These are phyloP conservation scores for Royoungia palumana DNA, from an alignment of 768 basidiomycete genomes.

Conservation along the genomic window DNA sequence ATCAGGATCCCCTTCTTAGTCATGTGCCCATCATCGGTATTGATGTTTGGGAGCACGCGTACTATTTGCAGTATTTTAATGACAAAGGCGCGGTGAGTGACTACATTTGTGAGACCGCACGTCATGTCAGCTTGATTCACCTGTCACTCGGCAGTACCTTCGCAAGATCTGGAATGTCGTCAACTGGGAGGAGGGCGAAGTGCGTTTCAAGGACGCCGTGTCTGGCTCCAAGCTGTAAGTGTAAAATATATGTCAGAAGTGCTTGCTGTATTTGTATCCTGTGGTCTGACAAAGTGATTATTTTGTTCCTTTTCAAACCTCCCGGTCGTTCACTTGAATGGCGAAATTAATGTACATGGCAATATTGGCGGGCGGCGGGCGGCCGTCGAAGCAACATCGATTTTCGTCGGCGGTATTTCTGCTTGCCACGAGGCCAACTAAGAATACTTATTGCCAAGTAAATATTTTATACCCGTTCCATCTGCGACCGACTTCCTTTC, in stretches of 20 bases:
- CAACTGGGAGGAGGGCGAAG: constrained; percentile 75
- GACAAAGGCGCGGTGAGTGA: constrained; percentile 84
- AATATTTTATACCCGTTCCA: too few species aligned
- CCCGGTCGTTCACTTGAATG: too few species aligned
- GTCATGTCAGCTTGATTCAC: background rate
- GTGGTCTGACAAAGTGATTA: background rate
- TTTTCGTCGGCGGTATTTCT: too few species aligned
- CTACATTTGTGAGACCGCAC: background rate
- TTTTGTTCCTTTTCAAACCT: too few species aligned
- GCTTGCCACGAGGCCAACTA: too few species aligned
- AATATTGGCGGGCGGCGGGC: too few species aligned
- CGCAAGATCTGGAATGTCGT: constrained; percentile 73
- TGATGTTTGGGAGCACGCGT: constrained; percentile 96
- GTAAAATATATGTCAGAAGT: background rate
- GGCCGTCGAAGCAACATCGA: too few species aligned
- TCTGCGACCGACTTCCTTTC: too few species aligned
- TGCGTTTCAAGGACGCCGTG: constrained; percentile 49
- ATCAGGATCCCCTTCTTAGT: constrained; percentile 88
- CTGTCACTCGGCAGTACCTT: constrained; percentile 49
- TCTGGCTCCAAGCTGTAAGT: constrained; percentile 35
- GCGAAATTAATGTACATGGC: too few species aligned
- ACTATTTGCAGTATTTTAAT: constrained; percentile 97
- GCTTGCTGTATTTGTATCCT: constrained; percentile 8
- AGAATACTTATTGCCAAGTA: too few species aligned
- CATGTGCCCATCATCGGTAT: constrained; percentile 86